A percentile compares a stretch with the other conserved stretches of the same genome.
phyloP scores from a whole-genome alignment of 768 basidiomycete genomes.

The Agrocybe pediades region DNA sequence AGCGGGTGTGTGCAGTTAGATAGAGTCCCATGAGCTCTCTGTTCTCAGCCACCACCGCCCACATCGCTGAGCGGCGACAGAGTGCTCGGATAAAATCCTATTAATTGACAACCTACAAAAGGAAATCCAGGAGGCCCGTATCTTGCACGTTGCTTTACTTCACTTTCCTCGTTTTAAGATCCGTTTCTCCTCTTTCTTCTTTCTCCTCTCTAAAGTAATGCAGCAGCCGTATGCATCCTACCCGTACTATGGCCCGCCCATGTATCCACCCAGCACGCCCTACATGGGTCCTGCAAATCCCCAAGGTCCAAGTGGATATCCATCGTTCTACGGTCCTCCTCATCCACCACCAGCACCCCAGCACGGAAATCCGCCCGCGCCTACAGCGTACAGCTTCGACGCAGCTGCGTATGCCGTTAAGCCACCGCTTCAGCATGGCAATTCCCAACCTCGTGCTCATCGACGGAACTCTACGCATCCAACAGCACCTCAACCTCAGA shows the following conservation, averaged over 20 bases:
- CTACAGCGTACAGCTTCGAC: slow-evolving; percentile 28
- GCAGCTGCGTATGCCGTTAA: slow-evolving; percentile 28
- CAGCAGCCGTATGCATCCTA: slow-evolving; percentile 41
- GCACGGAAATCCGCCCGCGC: slow-evolving; percentile 21
- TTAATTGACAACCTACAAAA: slow-evolving; percentile 27
- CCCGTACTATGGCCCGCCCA: slow-evolving; percentile 46
- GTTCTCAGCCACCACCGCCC: background rate
- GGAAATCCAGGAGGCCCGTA: slow-evolving; percentile 33
- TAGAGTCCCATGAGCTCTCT: background rate
- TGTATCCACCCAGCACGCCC: slow-evolving; percentile 38
- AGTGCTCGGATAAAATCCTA: slow-evolving; percentile 1
- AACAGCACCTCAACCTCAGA: slow-evolving; percentile 8
- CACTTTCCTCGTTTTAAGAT: slow-evolving; percentile 9
- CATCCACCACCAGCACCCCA: slow-evolving; percentile 23
- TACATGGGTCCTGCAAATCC: slow-evolving; percentile 29
- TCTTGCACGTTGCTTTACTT: slow-evolving; percentile 21
- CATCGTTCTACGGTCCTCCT: slow-evolving; percentile 33
- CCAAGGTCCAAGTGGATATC: slow-evolving; percentile 34
- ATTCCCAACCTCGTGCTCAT: slow-evolving; percentile 30
- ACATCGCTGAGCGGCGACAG: background rate
- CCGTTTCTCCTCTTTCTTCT: slow-evolving; percentile 9
- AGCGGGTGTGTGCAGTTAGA: background rate
- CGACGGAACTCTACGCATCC: slow-evolving; percentile 30
- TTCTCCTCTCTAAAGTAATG: slow-evolving; percentile 29
- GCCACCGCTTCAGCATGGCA: slow-evolving; percentile 9